Evolutionary conservation across 768 basidiomycete species (phyloP), one percentile per base, ranked within the genome.

Genomic region (Tubosaeta brunneosetosa): DNA sequence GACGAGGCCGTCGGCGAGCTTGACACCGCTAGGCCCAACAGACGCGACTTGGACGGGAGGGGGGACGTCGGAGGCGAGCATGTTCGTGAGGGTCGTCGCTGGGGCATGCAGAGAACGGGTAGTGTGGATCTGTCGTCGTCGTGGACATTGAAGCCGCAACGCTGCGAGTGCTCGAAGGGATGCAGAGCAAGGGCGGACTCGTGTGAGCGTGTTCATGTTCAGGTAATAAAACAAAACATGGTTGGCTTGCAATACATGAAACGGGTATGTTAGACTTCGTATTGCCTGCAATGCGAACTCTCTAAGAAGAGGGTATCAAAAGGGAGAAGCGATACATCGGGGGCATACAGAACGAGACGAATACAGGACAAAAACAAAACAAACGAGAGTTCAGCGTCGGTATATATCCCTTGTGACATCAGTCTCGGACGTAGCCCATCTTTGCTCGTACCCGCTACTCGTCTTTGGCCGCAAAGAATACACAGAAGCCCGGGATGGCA

Each of bases 1-100:
- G 16, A 90, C 63, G 22, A 94, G 79, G 4, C 93, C 92, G 64
- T 91, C 90, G n/a, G 73, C 74, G 6, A 93, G 80, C 40, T 79
- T 77, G 38, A 92, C 84, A 22, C 87, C 91, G 1, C 73, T 68
- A 0, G 75, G 66, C 0, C 82, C 77, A 49, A 91, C 79, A 3
- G 83, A 84, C 46, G 77, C 73, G 53, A 92, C 85, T 67, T 87
- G 85, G 1, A 90, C 85, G 0, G 88, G 73, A 0, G 84, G 87
- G 29, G 84, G 81, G 5, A 73, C 76, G 38, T 79, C 87, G 53
- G 82, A 81, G 10, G 85, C 85, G 26, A 91, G 80, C 53, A 91
- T 81, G 63, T 91, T 92, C 46, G 80, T 84, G 53, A 91, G 65
- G 1, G 57, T 52, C 6, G 69, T 67, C 19, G 71, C 62, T 1